Percentiles rank a stretch among this genome's conserved stretches.
Conservation (phyloP, 177 flowering plant genomes). For the Vitis hybrid region DNA sequence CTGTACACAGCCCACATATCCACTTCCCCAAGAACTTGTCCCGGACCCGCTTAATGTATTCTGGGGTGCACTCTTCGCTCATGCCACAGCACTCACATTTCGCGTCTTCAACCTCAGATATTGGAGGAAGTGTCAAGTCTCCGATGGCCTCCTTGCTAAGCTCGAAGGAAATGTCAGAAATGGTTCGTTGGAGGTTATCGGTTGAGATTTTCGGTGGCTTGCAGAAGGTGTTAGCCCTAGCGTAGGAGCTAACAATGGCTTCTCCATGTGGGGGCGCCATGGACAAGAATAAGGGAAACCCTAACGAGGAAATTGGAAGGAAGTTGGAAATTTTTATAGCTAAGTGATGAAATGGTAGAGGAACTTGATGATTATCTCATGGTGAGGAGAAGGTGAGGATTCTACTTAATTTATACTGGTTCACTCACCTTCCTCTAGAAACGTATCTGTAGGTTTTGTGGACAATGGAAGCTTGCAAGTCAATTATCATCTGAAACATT, state of each 20-base stretch:
- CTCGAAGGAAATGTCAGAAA: slow-evolving; percentile 66
- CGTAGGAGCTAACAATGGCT: slow-evolving; percentile 30
- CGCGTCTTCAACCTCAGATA: slow-evolving; percentile 38
- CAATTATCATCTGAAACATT: slow-evolving; percentile 18
- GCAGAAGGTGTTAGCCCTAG: slow-evolving; percentile 23
- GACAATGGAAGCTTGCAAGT: slow-evolving; percentile 26
- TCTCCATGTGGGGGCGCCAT: slow-evolving; percentile 79
- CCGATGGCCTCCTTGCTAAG: slow-evolving; percentile 40
- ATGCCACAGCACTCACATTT: slow-evolving; percentile 53
- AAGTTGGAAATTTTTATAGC: neutral
- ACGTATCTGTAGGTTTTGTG: slow-evolving; percentile 17
- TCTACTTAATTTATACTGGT: slow-evolving; percentile 22
- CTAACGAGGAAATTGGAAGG: neutral
- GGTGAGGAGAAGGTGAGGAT: neutral
- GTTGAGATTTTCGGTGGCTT: slow-evolving; percentile 53
- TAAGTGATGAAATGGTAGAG: neutral
- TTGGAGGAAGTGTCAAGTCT: slow-evolving; percentile 22
- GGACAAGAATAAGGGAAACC: neutral
- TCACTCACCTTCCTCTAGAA: neutral
- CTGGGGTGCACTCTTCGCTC: slow-evolving; percentile 48
- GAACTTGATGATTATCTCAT: neutral
- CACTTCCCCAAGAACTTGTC: slow-evolving; percentile 36
- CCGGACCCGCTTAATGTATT: slow-evolving; percentile 38
- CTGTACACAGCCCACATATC: slow-evolving; percentile 46
- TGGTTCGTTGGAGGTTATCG: slow-evolving; percentile 57